Base-by-base conservation (phyloP, 129 eudicot species). In the Flaveria brownii region DNA sequence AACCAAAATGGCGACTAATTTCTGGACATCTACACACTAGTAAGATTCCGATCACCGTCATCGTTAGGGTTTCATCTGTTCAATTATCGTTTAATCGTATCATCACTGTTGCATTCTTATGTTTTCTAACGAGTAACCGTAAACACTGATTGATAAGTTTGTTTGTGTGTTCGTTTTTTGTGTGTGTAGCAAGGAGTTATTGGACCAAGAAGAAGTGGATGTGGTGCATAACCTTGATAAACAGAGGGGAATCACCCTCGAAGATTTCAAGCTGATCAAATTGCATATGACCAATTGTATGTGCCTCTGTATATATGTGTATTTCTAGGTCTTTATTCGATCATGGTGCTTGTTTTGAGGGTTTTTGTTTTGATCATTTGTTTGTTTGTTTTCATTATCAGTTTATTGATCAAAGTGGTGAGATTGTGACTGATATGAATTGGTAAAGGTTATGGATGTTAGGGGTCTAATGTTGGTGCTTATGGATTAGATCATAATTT, bases 1-100 rank as follows among this genome's bases (percentile, higher is more conserved):
- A 71, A 77, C 74, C 68, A 80, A 71, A 83, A 94, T 94, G 98
- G 98, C 98, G 61, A 88, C 98, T 74, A 91, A 94, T 87, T 94
- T 94, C 92, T 94, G 98, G 98, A 78, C 91, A 68, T 94, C 98
- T 0, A 84, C 98, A 41, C 98, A 94, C 84, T 90, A 77, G 97
- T 94, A 77, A 84, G 88, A 62, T 66, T 67, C 46, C 74, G 67
- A 77, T 61, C 82, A 49, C 5, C 33, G 33, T n/a, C 49, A 10
- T 1, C 13, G 1, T 57, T 81, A 46, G 51, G 43, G 74, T 65
- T 81, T 68, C 62, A 43, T 43, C 12, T 57, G 20, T 65, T 75
- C 55, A 14, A 22, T 71, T 77, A 11, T 45, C 28, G 39, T 42
- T 76, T 39, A 30, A 76, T 76, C 50, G 80, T 50, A 30, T 2